Percentiles rank a stretch among this genome's conserved stretches.
These are phyloP conservation scores for Massariosphaeria phaeospora DNA, from an alignment of 495 filamentous ascomycete species.

Conservation along the genomic window DNA sequence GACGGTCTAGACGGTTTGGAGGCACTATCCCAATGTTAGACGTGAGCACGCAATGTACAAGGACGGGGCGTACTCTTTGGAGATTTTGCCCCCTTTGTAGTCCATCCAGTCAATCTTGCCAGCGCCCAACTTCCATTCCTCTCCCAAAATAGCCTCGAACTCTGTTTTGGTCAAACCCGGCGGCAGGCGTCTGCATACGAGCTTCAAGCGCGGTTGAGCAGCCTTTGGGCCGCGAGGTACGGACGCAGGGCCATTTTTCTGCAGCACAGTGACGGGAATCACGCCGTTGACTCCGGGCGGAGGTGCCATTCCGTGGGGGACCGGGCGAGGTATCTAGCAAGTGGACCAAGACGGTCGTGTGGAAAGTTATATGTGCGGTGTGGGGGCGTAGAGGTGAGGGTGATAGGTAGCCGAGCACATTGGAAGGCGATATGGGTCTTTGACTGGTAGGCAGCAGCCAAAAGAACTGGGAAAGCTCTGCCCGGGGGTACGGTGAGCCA, in stretches of 20 bases:
- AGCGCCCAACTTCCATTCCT: slow-evolving; percentile 71
- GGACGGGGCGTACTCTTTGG: slow-evolving; percentile 64
- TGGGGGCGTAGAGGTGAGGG: not conserved
- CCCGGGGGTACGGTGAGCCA: too few relatives aligned
- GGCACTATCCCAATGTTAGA: slow-evolving; percentile 48
- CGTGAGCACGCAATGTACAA: not conserved
- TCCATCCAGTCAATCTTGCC: slow-evolving; percentile 79
- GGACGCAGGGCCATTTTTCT: slow-evolving; percentile 47
- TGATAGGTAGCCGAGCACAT: slow-evolving; percentile 4
- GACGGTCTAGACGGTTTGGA: slow-evolving; percentile 72
- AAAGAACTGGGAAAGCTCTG: too few relatives aligned
- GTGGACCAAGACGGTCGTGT: not conserved
- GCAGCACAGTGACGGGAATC: slow-evolving; percentile 55
- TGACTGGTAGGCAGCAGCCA: not conserved
- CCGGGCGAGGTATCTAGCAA: not conserved
- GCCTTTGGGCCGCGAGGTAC: slow-evolving; percentile 49
- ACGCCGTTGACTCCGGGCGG: slow-evolving; percentile 49
- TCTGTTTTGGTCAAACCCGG: slow-evolving; percentile 79
- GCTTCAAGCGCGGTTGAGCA: slow-evolving; percentile 65
- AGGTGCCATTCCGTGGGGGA: slow-evolving; percentile 21
- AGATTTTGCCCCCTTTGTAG: slow-evolving; percentile 78
- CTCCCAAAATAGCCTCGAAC: slow-evolving; percentile 67
- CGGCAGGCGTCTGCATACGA: slow-evolving; percentile 78
- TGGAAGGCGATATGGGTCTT: not conserved
- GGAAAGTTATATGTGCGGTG: not conserved